Conservation (phyloP, 2,329 filamentous ascomycete species). For the Ophiocordyceps sinensis region DNA sequence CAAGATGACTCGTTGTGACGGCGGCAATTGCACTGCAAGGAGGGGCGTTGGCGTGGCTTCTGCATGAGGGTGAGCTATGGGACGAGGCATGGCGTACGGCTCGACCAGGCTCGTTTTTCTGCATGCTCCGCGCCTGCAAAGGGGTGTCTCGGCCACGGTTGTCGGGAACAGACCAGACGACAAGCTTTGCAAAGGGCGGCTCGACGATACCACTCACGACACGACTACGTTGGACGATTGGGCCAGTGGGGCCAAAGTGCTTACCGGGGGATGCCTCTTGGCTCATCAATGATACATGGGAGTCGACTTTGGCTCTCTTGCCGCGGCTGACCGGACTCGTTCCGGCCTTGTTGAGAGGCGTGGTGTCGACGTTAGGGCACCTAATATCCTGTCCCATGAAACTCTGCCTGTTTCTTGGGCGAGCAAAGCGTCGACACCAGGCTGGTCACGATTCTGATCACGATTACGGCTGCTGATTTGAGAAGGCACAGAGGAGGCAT, state of each 20-base stretch:
- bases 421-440: not conserved
- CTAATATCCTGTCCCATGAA: not conserved
- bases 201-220: conserved; percentile 22
- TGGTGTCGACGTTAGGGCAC: not conserved
- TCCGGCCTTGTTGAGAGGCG: not conserved
- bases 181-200: conserved; percentile 9
- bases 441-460: not conserved
- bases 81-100: conserved; percentile 1
- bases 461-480: not conserved
- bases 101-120: conserved; percentile 6
- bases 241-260: conserved; percentile 1
- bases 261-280: not conserved
- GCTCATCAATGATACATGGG: not conserved
- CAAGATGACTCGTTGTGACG: conserved; percentile 1
- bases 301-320: not conserved
- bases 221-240: conserved; percentile 15
- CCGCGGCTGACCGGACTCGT: not conserved
- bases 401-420: not conserved
- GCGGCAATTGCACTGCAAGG: conserved; percentile 2
- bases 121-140: conserved; percentile 2
- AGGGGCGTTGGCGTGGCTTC: conserved; percentile 4
- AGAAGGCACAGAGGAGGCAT: conserved; percentile 6
- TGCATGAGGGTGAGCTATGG: conserved; percentile 1
- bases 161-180: conserved; percentile 10
- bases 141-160: conserved; percentile 2